Conservation (phyloP, 2,329 filamentous ascomycete genomes). For the Sporothrix sp. region DNA sequence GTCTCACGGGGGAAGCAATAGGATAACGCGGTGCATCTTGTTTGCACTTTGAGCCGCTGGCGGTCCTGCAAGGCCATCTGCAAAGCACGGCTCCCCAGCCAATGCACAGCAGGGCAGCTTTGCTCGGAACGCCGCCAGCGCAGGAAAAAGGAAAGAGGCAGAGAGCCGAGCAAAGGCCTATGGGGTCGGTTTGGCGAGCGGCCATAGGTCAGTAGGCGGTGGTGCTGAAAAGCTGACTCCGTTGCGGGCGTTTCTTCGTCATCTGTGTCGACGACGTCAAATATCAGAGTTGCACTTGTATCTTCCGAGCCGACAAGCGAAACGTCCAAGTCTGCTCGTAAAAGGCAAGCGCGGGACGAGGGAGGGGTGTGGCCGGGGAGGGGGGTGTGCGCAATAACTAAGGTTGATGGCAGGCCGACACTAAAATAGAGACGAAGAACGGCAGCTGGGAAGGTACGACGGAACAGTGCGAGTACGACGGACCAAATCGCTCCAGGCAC, state of each 20-base stretch:
- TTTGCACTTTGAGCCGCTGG: too few relatives aligned
- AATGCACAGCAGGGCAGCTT: too few relatives aligned
- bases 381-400: constrained; percentile 1
- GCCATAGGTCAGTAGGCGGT: not conserved
- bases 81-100: too few relatives aligned
- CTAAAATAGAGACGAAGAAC: constrained; percentile 3
- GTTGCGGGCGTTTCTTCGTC: not conserved
- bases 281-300: not conserved
- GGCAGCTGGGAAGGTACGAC: constrained; percentile 3
- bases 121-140: too few relatives aligned
- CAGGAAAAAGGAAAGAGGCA: too few relatives aligned
- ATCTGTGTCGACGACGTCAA: too few relatives aligned
- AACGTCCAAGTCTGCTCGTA: not conserved
- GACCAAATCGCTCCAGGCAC: not conserved
- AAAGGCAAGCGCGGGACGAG: not conserved
- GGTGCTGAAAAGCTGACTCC: constrained; percentile 3
- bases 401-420: constrained; percentile 5
- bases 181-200: not conserved
- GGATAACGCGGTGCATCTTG: too few relatives aligned
- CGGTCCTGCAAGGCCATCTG: too few relatives aligned
- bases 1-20: constrained; percentile 8
- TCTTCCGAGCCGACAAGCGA: not conserved
- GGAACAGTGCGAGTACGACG: not conserved
- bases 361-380: not conserved
- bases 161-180: not conserved